Percentiles rank a stretch among this genome's conserved stretches.
These are phyloP conservation scores for Cubamyces sp. DNA, from an alignment of 768 basidiomycete species.

Conservation along the genomic window DNA sequence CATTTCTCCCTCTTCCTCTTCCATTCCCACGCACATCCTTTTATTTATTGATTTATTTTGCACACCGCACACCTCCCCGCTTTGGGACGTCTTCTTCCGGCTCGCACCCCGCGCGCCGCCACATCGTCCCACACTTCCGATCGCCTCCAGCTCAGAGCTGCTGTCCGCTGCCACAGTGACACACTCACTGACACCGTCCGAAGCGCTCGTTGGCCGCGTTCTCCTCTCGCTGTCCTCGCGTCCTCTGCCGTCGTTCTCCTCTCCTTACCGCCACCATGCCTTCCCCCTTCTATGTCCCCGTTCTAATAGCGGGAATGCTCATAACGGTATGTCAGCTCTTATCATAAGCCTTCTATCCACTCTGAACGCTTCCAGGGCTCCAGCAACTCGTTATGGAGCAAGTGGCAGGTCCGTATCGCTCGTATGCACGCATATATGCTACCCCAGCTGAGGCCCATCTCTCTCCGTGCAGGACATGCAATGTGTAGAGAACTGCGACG, in stretches of 20 bases:
- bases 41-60: neutral
- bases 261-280: slow-evolving; percentile 52
- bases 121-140: neutral
- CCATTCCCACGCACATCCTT: slow-evolving; percentile 17
- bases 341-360: neutral
- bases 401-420: slow-evolving; percentile 67
- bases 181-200: no score
- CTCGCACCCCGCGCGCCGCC: slow-evolving; percentile 38
- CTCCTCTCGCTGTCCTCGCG: slow-evolving; percentile 6
- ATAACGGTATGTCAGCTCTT: slow-evolving; percentile 60
- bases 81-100: neutral
- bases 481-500: slow-evolving; percentile 91
- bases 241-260: slow-evolving; percentile 17
- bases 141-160: no score
- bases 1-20: slow-evolving; percentile 6
- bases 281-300: slow-evolving; percentile 65
- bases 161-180: no score
- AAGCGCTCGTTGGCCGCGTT: neutral
- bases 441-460: neutral
- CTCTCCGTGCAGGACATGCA: slow-evolving; percentile 78
- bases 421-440: neutral
- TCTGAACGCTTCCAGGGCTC: slow-evolving; percentile 55
- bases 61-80: slow-evolving; percentile 3
- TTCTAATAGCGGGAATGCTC: slow-evolving; percentile 93
- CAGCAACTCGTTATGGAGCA: slow-evolving; percentile 80